A percentile compares a stretch with the other conserved stretches of the same genome.
These are phyloP conservation scores for Cryphonectria japonica DNA, from an alignment of 2,329 filamentous ascomycete species.

Conservation along the genomic window DNA sequence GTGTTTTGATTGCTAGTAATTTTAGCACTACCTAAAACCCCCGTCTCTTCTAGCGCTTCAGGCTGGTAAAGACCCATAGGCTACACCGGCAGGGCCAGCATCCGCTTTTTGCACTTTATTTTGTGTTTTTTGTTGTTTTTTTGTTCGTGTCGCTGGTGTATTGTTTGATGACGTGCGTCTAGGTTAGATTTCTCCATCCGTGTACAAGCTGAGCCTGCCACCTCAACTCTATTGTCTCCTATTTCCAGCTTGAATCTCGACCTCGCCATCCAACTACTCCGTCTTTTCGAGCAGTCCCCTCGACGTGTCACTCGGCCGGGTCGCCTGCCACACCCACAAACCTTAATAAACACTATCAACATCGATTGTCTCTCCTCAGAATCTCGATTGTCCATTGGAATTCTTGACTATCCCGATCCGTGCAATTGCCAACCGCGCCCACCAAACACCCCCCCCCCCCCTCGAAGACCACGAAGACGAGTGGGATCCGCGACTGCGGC, in stretches of 20 bases:
- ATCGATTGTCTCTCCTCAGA: neutral
- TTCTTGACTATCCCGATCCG: neutral
- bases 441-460: neutral
- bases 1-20: conserved; percentile 1
- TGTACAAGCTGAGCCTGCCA: neutral
- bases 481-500: neutral
- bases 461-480: neutral
- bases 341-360: neutral
- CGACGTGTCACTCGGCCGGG: conserved; percentile 12
- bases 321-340: neutral
- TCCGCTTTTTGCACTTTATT: neutral
- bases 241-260: neutral
- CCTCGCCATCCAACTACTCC: neutral
- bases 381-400: neutral
- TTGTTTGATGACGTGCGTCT: conserved; percentile 28
- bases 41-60: neutral
- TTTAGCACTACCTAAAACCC: neutral
- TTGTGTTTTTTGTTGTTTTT: no score
- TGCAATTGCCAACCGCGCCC: neutral
- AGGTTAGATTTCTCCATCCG: conserved; percentile 25
- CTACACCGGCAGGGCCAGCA: neutral
- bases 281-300: neutral
- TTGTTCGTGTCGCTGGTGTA: neutral
- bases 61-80: neutral
- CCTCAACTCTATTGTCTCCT: conserved; percentile 6